Percentiles rank a stretch among this genome's conserved stretches.
Evolutionary conservation across 1,284 basidiomycete genomes (phyloP).

Genomic region (Trichosporon faecale): DNA sequence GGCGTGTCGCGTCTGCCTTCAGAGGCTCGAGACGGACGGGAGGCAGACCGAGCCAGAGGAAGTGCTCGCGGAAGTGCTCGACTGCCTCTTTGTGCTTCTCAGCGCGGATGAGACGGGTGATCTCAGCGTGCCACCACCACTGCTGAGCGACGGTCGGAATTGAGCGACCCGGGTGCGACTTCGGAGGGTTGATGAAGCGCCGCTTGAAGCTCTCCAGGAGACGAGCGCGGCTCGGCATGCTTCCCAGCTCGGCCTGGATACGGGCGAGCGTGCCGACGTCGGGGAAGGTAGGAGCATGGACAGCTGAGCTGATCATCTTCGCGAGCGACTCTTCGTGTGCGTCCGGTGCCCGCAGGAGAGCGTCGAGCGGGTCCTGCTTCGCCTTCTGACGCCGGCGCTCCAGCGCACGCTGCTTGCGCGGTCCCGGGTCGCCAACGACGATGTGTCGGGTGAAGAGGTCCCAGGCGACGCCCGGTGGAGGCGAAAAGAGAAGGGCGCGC

Average conservation of each 20-base stretch:
- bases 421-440: slow-evolving; percentile 13
- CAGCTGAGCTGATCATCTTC: neutral
- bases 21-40: neutral
- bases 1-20: slow-evolving; percentile 7
- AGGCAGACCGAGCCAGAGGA: slow-evolving; percentile 40
- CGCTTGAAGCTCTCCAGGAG: slow-evolving; percentile 21
- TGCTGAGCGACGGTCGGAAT: slow-evolving; percentile 15
- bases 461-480: slow-evolving; percentile 25
- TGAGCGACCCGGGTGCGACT: slow-evolving; percentile 6
- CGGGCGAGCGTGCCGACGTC: slow-evolving; percentile 19
- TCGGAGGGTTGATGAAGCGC: slow-evolving; percentile 19
- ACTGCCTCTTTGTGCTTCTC: slow-evolving; percentile 29
- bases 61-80: slow-evolving; percentile 27
- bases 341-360: neutral
- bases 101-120: slow-evolving; percentile 26
- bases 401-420: neutral
- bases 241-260: slow-evolving; percentile 20
- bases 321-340: neutral
- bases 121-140: slow-evolving; percentile 36
- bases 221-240: neutral
- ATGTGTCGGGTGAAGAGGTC: slow-evolving; percentile 23
- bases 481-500: slow-evolving; percentile 22
- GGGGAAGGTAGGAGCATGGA: slow-evolving; percentile 12
- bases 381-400: neutral
- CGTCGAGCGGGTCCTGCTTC: neutral